Evolutionary conservation across 2,329 filamentous ascomycete genomes (phyloP), one percentile per base, ranked within the genome.

Genomic region (Pseudocercospora musae): DNA sequence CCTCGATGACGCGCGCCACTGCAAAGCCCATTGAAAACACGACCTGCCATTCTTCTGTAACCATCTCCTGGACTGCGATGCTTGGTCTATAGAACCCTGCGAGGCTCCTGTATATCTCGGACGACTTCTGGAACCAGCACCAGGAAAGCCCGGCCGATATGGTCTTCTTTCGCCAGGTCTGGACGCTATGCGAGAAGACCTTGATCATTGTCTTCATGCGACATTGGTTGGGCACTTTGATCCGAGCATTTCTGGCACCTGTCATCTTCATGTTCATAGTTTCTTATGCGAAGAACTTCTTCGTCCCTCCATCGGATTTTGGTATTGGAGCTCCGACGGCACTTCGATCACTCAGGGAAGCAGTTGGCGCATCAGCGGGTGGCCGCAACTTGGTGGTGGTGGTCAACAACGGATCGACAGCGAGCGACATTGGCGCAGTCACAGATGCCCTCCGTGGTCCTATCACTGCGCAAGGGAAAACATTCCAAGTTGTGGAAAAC

Each of bases 301-400:
- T 96, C 71, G 85, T 93, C 3, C 89, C 91, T 0, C 89, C 90
- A 1, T 89, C 89, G 0, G 78, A 83, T 2, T 96, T 84, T 71
- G 93, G 93, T 49, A 87, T 96, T 67, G 89, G 88, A 49, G 73
- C 81, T 0, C 75, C 86, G 0, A 79, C 77, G 6, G 81, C 87
- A 0, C 77, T 96, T 64, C 84, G 87, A 62, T 83, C 85, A 10
- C 82, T 96, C 18, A 71, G 80, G 33, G 78, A 89, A 65, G 91
- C 87, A 1, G 81, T 96, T 31, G 72, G 76, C 20, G 78, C 78
- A 25, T 85, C 87, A 2, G 77, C 78, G 15, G 80, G 80, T 10
- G 86, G 87, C 18, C 83, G 90, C 66, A 77, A 89, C 68, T 91
- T 85, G 56, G 80, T 96, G 13, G 87, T 88, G 11, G 91, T 97